Conservation (phyloP, 805 yeast genomes). For the Wickerhamomyces ciferrii region DNA sequence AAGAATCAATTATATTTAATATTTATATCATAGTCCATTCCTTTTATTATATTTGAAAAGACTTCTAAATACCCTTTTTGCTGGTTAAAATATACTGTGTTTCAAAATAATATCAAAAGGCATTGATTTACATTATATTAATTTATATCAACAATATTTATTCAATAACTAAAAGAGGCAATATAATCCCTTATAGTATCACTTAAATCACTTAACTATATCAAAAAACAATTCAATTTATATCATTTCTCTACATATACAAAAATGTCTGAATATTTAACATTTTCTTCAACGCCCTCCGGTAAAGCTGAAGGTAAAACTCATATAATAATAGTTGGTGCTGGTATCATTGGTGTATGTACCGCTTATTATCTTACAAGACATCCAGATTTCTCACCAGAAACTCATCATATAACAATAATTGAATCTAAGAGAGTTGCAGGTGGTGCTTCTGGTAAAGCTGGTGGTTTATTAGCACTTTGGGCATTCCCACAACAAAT, state of each 20-base stretch:
- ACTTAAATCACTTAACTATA: not conserved
- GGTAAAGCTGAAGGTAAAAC: conserved; percentile 45
- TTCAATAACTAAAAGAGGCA: too few relatives aligned
- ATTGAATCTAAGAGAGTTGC: conserved; percentile 90
- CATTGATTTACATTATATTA: too few relatives aligned
- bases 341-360: conserved; percentile 95
- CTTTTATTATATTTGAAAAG: too few relatives aligned
- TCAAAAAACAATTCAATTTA: not conserved
- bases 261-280: conserved; percentile 11
- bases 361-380: conserved; percentile 84
- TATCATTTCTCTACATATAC: not conserved
- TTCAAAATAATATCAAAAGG: too few relatives aligned
- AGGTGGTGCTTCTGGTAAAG: conserved; percentile 96
- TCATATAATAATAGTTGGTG: conserved; percentile 84
- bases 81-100: too few relatives aligned
- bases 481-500: conserved; percentile 98
- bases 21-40: too few relatives aligned
- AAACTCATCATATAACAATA: conserved; percentile 74
- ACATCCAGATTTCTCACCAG: conserved; percentile 75
- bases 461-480: conserved; percentile 90
- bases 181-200: too few relatives aligned
- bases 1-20: not conserved
- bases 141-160: too few relatives aligned
- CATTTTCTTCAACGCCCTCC: conserved; percentile 22
- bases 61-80: too few relatives aligned